These are phyloP conservation scores for Phytophthora europaea DNA, from an alignment of 352 stramenopile genomes.

Conservation along the genomic window DNA sequence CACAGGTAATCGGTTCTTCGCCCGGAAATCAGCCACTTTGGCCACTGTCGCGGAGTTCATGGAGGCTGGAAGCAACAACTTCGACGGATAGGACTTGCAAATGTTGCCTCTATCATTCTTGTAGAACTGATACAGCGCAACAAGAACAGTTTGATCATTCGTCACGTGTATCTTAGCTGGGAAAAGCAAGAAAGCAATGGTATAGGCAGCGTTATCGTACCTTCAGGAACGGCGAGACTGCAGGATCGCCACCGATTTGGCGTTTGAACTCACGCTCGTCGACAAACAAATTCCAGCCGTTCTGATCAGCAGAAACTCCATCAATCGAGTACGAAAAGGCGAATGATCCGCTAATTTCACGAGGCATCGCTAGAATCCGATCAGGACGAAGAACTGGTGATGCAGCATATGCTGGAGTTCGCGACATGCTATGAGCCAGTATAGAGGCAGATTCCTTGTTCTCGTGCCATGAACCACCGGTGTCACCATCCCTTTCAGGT, in stretches of 20 bases:
- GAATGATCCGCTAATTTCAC: slow-evolving; percentile 74
- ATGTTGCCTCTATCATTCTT: slow-evolving; percentile 85
- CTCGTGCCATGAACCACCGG: slow-evolving; percentile 12
- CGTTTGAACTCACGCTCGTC: slow-evolving; percentile 84
- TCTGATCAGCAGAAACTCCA: slow-evolving; percentile 48
- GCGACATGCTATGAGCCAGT: slow-evolving; percentile 16
- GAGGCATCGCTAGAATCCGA: slow-evolving; percentile 37
- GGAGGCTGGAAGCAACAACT: slow-evolving; percentile 77
- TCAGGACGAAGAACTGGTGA: slow-evolving; percentile 57
- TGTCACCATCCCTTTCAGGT: slow-evolving; percentile 17
- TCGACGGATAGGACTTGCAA: slow-evolving; percentile 86
- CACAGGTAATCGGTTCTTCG: slow-evolving; percentile 88
- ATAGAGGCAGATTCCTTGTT: slow-evolving; percentile 14
- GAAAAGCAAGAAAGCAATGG: background rate
- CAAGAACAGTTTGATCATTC: slow-evolving; percentile 8
- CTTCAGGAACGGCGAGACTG: slow-evolving; percentile 79
- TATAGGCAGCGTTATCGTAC: slow-evolving; percentile 26
- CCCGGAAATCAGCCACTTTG: slow-evolving; percentile 85
- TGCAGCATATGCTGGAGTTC: slow-evolving; percentile 34
- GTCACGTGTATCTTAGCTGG: background rate
- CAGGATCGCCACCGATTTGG: slow-evolving; percentile 70
- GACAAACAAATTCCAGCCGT: slow-evolving; percentile 84
- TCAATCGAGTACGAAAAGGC: slow-evolving; percentile 72
- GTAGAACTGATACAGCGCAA: slow-evolving; percentile 58
- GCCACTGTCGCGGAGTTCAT: slow-evolving; percentile 74